Conservation (phyloP, 257 asterid genomes). For the Nicotiana tomentosiformis region DNA sequence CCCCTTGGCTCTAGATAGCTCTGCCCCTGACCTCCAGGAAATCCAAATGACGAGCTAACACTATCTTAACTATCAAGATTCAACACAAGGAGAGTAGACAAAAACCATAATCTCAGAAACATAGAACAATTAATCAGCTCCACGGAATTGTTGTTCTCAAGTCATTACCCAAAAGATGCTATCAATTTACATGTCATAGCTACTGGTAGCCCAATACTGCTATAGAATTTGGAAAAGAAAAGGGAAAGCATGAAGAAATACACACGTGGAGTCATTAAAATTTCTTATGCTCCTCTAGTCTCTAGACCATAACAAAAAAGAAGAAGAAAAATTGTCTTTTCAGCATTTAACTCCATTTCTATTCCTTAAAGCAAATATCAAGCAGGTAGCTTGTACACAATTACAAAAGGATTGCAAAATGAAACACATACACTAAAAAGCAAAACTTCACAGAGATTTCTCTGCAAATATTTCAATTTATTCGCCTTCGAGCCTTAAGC, state of each 20-base stretch:
- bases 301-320: background rate
- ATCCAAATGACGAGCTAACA: background rate
- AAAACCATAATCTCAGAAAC: background rate
- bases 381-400: background rate
- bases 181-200: background rate
- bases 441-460: background rate
- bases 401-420: background rate
- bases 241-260: background rate
- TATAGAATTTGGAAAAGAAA: background rate
- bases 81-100: background rate
- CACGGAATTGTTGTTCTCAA: background rate
- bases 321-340: background rate
- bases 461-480: background rate
- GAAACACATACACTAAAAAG: background rate
- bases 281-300: background rate
- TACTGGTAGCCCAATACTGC: background rate
- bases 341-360: background rate
- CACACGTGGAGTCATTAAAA: background rate
- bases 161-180: background rate
- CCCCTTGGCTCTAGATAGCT: no score
- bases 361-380: background rate
- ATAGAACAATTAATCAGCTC: background rate
- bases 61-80: background rate
- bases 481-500: background rate
- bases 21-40: background rate